These are phyloP conservation scores for Amanita fuliginea DNA, from an alignment of 768 basidiomycete genomes.

Conservation along the genomic window DNA sequence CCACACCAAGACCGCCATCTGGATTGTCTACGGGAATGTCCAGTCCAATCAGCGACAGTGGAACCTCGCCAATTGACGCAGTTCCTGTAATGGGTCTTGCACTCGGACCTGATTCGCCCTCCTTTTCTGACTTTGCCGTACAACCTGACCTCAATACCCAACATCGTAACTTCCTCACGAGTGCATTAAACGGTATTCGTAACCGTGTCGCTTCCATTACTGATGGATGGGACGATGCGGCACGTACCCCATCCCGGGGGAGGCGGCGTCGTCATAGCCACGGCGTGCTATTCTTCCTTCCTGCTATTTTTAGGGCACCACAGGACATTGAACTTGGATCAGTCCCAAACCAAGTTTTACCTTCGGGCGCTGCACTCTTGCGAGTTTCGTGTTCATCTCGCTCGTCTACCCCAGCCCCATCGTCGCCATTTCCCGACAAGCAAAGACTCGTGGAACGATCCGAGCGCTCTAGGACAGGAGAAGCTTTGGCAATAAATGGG, in stretches of 20 bases:
- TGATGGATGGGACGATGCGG: slow-evolving; percentile 24
- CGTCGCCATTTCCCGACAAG: slow-evolving; percentile 1
- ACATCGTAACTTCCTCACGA: slow-evolving; percentile 36
- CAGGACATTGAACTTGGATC: slow-evolving; percentile 34
- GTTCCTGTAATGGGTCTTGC: slow-evolving; percentile 54
- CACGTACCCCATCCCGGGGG: slow-evolving; percentile 37
- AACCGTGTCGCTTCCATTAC: slow-evolving; percentile 43
- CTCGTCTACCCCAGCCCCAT: slow-evolving; percentile 8
- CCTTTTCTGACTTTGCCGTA: slow-evolving; percentile 27
- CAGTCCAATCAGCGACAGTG: slow-evolving; percentile 28
- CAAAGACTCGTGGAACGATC: not conserved
- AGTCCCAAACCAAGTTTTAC: slow-evolving; percentile 15
- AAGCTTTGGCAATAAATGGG: not conserved
- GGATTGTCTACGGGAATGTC: slow-evolving; percentile 35
- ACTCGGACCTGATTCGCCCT: slow-evolving; percentile 43
- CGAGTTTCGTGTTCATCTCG: slow-evolving; percentile 16
- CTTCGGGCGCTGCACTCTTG: slow-evolving; percentile 6
- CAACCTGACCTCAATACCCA: slow-evolving; percentile 32
- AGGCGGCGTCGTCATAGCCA: slow-evolving; percentile 36
- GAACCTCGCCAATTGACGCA: slow-evolving; percentile 35
- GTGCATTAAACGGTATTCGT: slow-evolving; percentile 44
- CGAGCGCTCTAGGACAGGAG: slow-evolving; percentile 10
- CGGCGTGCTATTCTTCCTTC: slow-evolving; percentile 72
- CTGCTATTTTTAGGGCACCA: slow-evolving; percentile 59
- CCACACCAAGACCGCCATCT: slow-evolving; percentile 26